phyloP scores from a whole-genome alignment of 805 yeast genomes.

The Candida khao-thaluensis region DNA sequence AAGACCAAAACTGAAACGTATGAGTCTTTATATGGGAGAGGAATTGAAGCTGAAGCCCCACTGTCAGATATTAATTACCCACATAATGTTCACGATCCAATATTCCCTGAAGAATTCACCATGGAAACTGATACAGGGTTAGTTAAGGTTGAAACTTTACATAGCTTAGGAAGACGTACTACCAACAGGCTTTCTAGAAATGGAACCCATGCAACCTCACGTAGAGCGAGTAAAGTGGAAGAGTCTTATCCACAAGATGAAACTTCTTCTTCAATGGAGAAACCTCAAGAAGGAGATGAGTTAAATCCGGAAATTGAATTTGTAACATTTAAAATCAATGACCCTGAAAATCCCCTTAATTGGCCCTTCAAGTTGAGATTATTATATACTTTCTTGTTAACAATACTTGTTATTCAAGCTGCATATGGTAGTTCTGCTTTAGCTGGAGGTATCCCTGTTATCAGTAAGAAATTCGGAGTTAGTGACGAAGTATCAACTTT shows the following conservation, averaged over 20 bases:
- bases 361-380: conserved; percentile 63
- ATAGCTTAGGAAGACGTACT: conserved; percentile 55
- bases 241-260: conserved; percentile 1
- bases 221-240: conserved; percentile 5
- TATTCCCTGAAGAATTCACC: conserved; percentile 91
- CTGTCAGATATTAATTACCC: conserved; percentile 48
- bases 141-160: conserved; percentile 76
- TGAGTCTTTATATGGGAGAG: conserved; percentile 62
- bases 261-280: conserved; percentile 4
- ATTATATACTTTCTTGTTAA: conserved; percentile 65
- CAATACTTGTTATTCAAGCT: conserved; percentile 77
- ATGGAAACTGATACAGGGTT: conserved; percentile 86
- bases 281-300: conserved; percentile 13
- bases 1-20: conserved; percentile 64
- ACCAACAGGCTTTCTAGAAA: conserved; percentile 15
- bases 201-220: neutral
- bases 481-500: conserved; percentile 75
- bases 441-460: conserved; percentile 77
- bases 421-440: conserved; percentile 93
- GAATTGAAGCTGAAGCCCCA: conserved; percentile 55
- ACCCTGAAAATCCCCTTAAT: conserved; percentile 88
- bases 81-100: conserved; percentile 52
- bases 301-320: conserved; percentile 72
- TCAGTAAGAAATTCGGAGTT: conserved; percentile 65
- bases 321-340: conserved; percentile 76